Evolutionary conservation across 805 yeast genomes (phyloP), one percentile per base, ranked within the genome.

Genomic region (Isabelozyma heimii): DNA sequence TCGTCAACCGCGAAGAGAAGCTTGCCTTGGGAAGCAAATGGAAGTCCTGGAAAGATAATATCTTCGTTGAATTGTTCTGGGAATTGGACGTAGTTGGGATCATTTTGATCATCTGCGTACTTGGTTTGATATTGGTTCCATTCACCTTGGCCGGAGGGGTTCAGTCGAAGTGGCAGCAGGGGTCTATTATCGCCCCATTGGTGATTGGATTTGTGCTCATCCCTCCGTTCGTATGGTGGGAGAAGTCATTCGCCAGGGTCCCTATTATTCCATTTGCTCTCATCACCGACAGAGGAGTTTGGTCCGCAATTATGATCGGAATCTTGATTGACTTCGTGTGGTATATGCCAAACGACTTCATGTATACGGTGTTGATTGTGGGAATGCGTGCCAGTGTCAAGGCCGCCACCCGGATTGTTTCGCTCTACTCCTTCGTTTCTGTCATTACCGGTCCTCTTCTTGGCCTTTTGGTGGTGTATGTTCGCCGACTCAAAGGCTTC

Each of bases 141-240:
- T 74, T 88, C 54, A 87, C 94, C 10, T 65, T 88, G 28, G 91
- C 91, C 9, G 91, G 89, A 53, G 91, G 91, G 52, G 61, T 67
- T 35, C 42, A 59, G 1, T 54, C 69, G 2, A 71, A 74, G 45
- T 88, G 95, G 95, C 59, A 69, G 46, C 69, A 73, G 49, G 89
- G 82, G 14, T 71, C 80, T 42, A 75, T 84, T 54, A 82, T 88
- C 55, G 92, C 77, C 6, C 90, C 91, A 2, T 66, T 87, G 45
- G 87, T 84, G 16, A 60, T 88, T 48, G 94, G 95, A 2, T 73
- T 81, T 54, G 77, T 74, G 16, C 63, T 83, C 28, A 61, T 86
- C 46, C 89, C 90, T 6, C 62, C 76, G n/a, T 81, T 84, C 49
- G 58, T 76, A 13, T n/a, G 64, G 16, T 86, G 87, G 84, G 94